Evolutionary conservation across 2,329 filamentous ascomycete genomes (phyloP), one percentile per base, ranked within the genome.

Genomic region (Monosporascus sp.): DNA sequence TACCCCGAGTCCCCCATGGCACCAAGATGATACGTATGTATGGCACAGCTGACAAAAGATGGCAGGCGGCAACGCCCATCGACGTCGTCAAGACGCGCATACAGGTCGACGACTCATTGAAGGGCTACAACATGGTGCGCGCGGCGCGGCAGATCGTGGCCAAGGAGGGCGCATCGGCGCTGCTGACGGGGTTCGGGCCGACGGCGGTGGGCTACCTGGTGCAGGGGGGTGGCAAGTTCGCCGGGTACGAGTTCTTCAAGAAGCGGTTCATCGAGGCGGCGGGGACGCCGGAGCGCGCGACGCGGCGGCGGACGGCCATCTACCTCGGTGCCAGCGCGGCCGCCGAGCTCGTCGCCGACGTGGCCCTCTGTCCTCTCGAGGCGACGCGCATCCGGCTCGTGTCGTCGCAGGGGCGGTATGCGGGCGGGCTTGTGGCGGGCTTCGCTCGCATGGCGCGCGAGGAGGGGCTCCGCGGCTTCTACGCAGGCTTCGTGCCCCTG

Each of bases 221-320:
- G 54, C 90, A 95, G 75, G 90, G 90, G 68, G 89, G 89, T 62
- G 87, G 88, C 80, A 95, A 95, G 78, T 95, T 95, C 74, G 88
- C 89, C 66, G 90, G 90, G 65, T 95, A 95, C 75, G 90, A 95
- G 75, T 89, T 90, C 80, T 95, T 95, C 86, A 95, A 95, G 82
- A 88, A 93, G 76, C 83, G 88, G 72, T 86, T 82, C 70, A 91
- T 95, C 73, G 82, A 86, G 71, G 64, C 82, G 54, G 74, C 88
- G 55, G 90, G 76, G 45, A 76, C 75, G 0, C 72, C 73, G 34
- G 74, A 77, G 27, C 67, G 63, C 54, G 76, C 77, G 39, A 72
- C 74, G 20, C 57, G 65, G 14, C 65, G 68, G 55, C 74, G 78
- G 58, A 81, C 76, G 3, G 74, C 74, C 57, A 73, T 95, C 68